These are phyloP conservation scores for Lenzites betulinus DNA, from an alignment of 768 basidiomycete species.

Conservation along the genomic window DNA sequence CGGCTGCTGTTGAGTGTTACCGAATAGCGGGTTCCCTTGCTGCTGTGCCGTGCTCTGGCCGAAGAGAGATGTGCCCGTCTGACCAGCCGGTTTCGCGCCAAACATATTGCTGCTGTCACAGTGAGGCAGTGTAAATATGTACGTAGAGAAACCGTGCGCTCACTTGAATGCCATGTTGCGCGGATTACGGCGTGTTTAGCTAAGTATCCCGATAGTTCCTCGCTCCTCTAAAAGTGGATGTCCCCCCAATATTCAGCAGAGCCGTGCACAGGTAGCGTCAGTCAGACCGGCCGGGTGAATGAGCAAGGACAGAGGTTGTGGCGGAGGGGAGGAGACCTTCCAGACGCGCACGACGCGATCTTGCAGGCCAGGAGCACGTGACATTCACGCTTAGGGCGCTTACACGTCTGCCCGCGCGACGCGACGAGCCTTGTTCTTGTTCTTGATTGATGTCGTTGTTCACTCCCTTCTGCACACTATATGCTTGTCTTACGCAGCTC, in stretches of 20 bases:
- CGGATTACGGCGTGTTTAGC: background rate
- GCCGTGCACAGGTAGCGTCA: no score
- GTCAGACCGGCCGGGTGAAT: background rate
- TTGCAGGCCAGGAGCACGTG: background rate
- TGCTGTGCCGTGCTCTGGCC: conserved; percentile 21
- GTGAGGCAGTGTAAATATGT: background rate
- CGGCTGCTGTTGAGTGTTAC: conserved; percentile 14
- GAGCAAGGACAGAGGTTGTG: background rate
- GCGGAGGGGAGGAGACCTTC: background rate
- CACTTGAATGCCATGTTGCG: conserved; percentile 6
- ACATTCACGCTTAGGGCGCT: background rate
- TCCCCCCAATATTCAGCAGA: background rate
- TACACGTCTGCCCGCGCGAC: background rate
- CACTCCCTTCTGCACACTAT: no score
- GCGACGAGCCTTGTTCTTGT: no score
- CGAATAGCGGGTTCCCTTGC: conserved; percentile 17
- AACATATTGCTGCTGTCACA: conserved; percentile 4
- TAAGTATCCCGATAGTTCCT: background rate
- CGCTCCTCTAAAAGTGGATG: background rate
- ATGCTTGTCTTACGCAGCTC: no score
- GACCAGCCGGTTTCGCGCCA: conserved; percentile 15
- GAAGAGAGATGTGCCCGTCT: conserved; percentile 19
- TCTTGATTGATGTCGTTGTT: no score
- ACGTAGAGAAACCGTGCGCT: background rate
- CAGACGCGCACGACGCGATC: background rate